These are phyloP conservation scores for Huntiella bhutanensis DNA, from an alignment of 2,329 filamentous ascomycete genomes.

Conservation along the genomic window DNA sequence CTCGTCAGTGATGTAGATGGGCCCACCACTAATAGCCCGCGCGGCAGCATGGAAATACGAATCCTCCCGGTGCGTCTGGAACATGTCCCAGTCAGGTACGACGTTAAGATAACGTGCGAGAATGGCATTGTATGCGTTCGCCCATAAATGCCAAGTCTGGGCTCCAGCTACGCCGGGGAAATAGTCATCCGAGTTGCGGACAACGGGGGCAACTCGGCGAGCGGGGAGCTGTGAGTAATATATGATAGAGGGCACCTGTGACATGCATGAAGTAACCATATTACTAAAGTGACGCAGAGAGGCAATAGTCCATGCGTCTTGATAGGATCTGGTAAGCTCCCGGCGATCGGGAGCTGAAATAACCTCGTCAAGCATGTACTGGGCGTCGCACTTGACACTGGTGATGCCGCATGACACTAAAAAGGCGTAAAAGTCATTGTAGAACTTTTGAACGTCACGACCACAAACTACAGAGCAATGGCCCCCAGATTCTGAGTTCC, in stretches of 20 bases:
- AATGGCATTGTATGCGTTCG: slow-evolving; percentile 76
- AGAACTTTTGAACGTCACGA: slow-evolving; percentile 58
- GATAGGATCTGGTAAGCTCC: slow-evolving; percentile 53
- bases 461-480: slow-evolving; percentile 55
- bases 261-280: slow-evolving; percentile 85
- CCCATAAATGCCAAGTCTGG: slow-evolving; percentile 90
- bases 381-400: slow-evolving; percentile 80
- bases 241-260: slow-evolving; percentile 65
- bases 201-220: slow-evolving; percentile 53
- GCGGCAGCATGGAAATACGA: slow-evolving; percentile 78
- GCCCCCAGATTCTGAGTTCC: slow-evolving; percentile 33
- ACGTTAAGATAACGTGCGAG: slow-evolving; percentile 72
- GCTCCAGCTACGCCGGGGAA: slow-evolving; percentile 65
- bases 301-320: slow-evolving; percentile 70
- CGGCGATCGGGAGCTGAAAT: slow-evolving; percentile 49
- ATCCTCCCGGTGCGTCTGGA: slow-evolving; percentile 46
- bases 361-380: slow-evolving; percentile 72
- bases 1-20: slow-evolving; percentile 83
- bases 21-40: slow-evolving; percentile 74
- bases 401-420: slow-evolving; percentile 57
- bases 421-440: slow-evolving; percentile 81
- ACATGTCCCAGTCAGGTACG: slow-evolving; percentile 66
- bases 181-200: slow-evolving; percentile 82
- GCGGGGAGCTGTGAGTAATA: slow-evolving; percentile 67
- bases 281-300: slow-evolving; percentile 60